These are phyloP conservation scores for Perkinsus olseni DNA, from an alignment of 169 alveolate species.

Conservation along the genomic window DNA sequence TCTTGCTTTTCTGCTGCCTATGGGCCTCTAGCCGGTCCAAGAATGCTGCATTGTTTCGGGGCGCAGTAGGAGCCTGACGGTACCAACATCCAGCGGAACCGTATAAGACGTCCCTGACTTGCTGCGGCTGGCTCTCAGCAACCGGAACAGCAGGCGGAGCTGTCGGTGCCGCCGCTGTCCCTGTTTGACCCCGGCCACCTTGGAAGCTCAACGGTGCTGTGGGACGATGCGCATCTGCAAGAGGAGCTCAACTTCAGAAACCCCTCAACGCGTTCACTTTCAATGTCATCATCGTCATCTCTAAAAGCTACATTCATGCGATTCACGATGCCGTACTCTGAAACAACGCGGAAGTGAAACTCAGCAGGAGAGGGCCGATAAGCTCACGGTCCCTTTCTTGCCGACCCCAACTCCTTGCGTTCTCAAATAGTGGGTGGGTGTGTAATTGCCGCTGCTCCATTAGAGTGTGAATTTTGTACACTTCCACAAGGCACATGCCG, in stretches of 20 bases:
- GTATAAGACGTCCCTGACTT: not conserved
- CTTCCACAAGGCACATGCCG: slow-evolving; percentile 12
- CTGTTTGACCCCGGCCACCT: not conserved
- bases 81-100: not conserved
- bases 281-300: not conserved
- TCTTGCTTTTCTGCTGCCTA: not conserved
- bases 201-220: not conserved
- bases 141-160: not conserved
- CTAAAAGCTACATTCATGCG: not conserved
- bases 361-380: not conserved
- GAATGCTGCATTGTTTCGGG: not conserved
- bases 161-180: not conserved
- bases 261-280: not conserved
- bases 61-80: not conserved
- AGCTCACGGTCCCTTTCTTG: not conserved
- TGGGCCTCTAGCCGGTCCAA: not conserved
- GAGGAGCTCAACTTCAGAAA: not conserved
- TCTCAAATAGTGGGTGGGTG: slow-evolving; percentile 12
- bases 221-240: not conserved
- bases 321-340: not conserved
- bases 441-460: slow-evolving; percentile 4
- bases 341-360: not conserved
- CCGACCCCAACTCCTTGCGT: not conserved
- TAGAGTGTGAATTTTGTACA: not conserved
- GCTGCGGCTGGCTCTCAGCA: not conserved